Conservation (phyloP, 768 basidiomycete genomes). For the Pulveroboletus sp. region DNA sequence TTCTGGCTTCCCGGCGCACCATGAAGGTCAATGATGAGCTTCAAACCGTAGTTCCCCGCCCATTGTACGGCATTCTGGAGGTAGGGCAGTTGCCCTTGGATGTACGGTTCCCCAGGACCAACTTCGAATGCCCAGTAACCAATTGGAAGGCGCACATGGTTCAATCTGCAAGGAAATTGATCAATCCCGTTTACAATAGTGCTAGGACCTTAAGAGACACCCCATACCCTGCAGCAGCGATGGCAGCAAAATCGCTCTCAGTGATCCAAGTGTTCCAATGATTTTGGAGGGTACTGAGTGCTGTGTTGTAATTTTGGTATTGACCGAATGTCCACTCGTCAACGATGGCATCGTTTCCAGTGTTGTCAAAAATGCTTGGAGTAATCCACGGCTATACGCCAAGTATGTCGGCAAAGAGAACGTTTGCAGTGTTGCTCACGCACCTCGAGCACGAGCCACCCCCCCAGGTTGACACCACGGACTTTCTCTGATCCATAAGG, state of each 20-base stretch:
- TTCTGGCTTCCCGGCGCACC: constrained; percentile 85
- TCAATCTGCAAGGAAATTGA: constrained; percentile 46
- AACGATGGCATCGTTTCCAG: constrained; percentile 48
- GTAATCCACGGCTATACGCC: constrained; percentile 70
- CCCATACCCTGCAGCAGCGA: constrained; percentile 68
- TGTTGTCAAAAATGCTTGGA: constrained; percentile 65
- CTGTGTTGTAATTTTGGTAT: constrained; percentile 49
- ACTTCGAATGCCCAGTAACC: constrained; percentile 92
- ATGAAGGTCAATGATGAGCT: constrained; percentile 78
- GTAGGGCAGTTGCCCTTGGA: constrained; percentile 72
- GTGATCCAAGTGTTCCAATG: constrained; percentile 88
- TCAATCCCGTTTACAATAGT: constrained; percentile 3
- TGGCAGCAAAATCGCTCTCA: constrained; percentile 70
- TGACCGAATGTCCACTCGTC: constrained; percentile 81
- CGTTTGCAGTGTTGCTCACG: constrained; percentile 5
- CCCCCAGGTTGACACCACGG: constrained; percentile 81
- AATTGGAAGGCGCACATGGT: constrained; percentile 80
- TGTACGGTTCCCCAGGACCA: constrained; percentile 69
- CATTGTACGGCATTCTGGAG: constrained; percentile 62
- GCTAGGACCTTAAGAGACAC: not conserved
- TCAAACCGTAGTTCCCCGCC: constrained; percentile 68
- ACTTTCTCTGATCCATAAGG: constrained; percentile 72
- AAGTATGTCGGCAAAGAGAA: constrained; percentile 36
- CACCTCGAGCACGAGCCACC: constrained; percentile 56
- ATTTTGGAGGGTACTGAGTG: constrained; percentile 46